phyloP scores from a whole-genome alignment of 1,284 basidiomycete genomes.

The Cystobasidium pallidum region DNA sequence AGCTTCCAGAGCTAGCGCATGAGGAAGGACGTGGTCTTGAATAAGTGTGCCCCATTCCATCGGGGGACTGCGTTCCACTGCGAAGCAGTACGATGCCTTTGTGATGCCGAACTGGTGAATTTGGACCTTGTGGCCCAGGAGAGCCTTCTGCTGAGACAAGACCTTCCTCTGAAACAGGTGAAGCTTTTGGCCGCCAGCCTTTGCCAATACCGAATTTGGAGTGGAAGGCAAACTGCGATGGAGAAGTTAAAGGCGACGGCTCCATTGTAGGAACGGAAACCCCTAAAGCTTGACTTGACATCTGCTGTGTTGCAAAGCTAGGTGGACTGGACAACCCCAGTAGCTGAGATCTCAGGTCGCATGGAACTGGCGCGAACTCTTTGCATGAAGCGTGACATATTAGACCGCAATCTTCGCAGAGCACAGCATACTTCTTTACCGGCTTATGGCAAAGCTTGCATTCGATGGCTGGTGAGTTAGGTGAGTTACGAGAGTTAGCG shows the following conservation, averaged over 20 bases:
- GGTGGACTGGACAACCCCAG: slow-evolving; percentile 51
- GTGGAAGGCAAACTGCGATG: slow-evolving; percentile 38
- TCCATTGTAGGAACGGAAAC: slow-evolving; percentile 27
- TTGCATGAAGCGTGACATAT: slow-evolving; percentile 83
- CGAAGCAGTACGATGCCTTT: slow-evolving; percentile 26
- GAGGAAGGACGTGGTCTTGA: slow-evolving; percentile 24
- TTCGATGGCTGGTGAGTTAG: slow-evolving; percentile 69
- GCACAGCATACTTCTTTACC: slow-evolving; percentile 82
- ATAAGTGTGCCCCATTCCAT: slow-evolving; percentile 7
- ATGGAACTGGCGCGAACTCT: slow-evolving; percentile 71
- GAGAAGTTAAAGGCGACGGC: slow-evolving; percentile 28
- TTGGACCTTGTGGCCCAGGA: slow-evolving; percentile 11
- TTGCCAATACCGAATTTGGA: slow-evolving; percentile 43
- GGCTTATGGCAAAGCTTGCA: slow-evolving; percentile 80
- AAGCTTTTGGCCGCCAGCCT: slow-evolving; percentile 20
- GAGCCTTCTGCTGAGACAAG: slow-evolving; percentile 15
- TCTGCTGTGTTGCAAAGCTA: slow-evolving; percentile 46
- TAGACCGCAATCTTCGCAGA: slow-evolving; percentile 86
- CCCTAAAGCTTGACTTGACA: slow-evolving; percentile 8
- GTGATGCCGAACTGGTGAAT: slow-evolving; percentile 4
- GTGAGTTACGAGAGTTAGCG: too few species aligned
- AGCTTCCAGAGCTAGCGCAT: slow-evolving; percentile 32
- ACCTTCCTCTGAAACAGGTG: slow-evolving; percentile 4
- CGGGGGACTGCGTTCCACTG: slow-evolving; percentile 22
- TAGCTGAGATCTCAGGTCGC: slow-evolving; percentile 72